phyloP scores from a whole-genome alignment of 805 yeast genomes.

The Peterozyma xylosa region DNA sequence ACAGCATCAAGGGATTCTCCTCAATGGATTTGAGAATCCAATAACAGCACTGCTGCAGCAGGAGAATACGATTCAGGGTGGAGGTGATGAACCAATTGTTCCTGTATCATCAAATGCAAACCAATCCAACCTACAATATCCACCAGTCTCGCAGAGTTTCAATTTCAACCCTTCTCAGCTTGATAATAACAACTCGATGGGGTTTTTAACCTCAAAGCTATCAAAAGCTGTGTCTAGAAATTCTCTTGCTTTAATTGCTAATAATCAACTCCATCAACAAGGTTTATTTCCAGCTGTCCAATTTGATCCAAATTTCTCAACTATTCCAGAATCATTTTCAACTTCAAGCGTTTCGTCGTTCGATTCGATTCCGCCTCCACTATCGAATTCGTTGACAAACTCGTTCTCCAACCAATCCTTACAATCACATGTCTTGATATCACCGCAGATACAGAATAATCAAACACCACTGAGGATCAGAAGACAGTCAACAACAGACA shows the following conservation, averaged over 20 bases:
- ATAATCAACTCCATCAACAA: not conserved
- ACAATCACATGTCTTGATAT: conserved; percentile 3
- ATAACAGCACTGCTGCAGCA: no score
- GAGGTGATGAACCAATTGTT: conserved; percentile 7
- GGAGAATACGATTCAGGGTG: no score
- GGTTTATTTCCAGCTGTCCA: conserved; percentile 6
- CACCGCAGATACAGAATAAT: conserved; percentile 11
- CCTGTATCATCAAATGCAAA: conserved; percentile 2
- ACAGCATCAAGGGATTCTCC: no score
- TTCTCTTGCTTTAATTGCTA: not conserved
- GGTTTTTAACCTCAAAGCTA: conserved; percentile 1
- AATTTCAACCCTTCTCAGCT: not conserved
- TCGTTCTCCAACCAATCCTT: conserved; percentile 11
- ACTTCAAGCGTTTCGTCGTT: conserved; percentile 24
- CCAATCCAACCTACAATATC: conserved; percentile 19
- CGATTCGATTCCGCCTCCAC: conserved; percentile 20
- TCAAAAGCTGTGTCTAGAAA: not conserved
- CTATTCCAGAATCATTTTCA: conserved; percentile 23
- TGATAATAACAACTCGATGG: conserved; percentile 1
- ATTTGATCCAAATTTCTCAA: conserved; percentile 8
- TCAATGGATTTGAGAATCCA: no score
- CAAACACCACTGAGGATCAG: conserved; percentile 24
- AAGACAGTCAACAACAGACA: conserved; percentile 11
- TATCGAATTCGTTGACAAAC: conserved; percentile 15
- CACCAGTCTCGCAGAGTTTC: conserved; percentile 8